phyloP scores from a whole-genome alignment of 169 alveolate genomes.

The Plasmodium cynomolgi region DNA sequence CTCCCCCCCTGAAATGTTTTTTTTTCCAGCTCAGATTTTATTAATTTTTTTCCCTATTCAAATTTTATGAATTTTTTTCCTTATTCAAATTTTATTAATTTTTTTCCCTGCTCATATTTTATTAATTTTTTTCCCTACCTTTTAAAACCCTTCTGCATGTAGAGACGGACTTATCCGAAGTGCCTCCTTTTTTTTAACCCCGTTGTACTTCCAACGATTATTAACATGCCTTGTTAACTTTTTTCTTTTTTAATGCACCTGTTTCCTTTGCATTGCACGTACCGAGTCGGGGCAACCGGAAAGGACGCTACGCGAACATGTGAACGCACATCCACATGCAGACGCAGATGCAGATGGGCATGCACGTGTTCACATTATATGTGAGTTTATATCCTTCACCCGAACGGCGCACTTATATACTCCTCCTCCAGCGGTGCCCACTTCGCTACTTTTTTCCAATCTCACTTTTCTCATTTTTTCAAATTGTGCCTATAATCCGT shows the following conservation, averaged over 20 bases:
- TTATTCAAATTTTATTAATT: background rate
- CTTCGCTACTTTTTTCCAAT: background rate
- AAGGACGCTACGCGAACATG: background rate
- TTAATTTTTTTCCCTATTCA: background rate
- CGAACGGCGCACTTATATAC: background rate
- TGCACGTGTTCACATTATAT: background rate
- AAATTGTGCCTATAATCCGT: no score
- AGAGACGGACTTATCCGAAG: background rate
- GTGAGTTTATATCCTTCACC: background rate
- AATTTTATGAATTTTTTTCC: background rate
- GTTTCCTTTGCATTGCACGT: background rate
- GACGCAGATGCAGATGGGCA: background rate
- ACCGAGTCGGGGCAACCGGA: background rate
- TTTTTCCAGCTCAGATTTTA: background rate
- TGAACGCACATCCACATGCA: background rate
- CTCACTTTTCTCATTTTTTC: background rate
- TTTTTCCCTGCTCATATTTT: background rate
- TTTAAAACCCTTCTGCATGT: background rate
- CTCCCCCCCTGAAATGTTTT: background rate
- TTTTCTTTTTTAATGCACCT: background rate
- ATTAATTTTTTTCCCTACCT: background rate
- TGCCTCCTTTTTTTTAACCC: background rate
- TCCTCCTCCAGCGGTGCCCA: background rate
- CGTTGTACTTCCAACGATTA: background rate
- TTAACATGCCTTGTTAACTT: background rate